Evolutionary conservation across 768 basidiomycete species (phyloP).

Genomic region (Rhodotorula paludigena): DNA sequence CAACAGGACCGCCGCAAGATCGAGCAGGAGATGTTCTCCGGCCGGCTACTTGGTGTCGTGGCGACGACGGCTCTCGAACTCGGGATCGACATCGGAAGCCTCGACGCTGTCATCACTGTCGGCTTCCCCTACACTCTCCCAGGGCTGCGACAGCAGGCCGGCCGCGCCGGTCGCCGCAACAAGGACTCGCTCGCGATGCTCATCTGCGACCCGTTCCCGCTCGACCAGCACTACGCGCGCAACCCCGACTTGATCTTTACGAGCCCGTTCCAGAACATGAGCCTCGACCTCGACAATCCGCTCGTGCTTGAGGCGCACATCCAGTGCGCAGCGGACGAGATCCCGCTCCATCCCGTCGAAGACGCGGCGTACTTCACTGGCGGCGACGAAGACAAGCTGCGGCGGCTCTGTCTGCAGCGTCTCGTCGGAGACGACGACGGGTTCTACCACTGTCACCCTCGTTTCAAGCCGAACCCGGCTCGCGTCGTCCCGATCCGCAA

Average conservation of each 20-base stretch:
- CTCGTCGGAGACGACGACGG: slow-evolving; percentile 69
- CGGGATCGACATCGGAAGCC: slow-evolving; percentile 50
- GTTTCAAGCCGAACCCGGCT: slow-evolving; percentile 71
- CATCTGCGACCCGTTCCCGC: slow-evolving; percentile 60
- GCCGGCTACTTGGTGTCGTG: slow-evolving; percentile 74
- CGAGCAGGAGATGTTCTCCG: slow-evolving; percentile 79
- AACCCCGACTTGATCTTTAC: slow-evolving; percentile 69
- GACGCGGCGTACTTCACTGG: slow-evolving; percentile 63
- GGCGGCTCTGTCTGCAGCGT: slow-evolving; percentile 59
- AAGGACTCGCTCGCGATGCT: slow-evolving; percentile 73
- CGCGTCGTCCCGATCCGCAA: slow-evolving; percentile 70
- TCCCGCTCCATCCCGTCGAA: slow-evolving; percentile 61
- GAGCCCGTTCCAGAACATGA: slow-evolving; percentile 56
- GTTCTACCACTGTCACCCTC: slow-evolving; percentile 80
- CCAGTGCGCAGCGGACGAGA: slow-evolving; percentile 81
- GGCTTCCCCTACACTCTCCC: slow-evolving; percentile 75
- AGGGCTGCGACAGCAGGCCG: slow-evolving; percentile 82
- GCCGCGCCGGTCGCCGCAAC: slow-evolving; percentile 74
- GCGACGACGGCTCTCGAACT: slow-evolving; percentile 87
- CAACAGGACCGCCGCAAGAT: slow-evolving; percentile 71
- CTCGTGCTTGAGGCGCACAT: slow-evolving; percentile 75
- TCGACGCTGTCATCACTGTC: slow-evolving; percentile 79
- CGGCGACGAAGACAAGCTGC: slow-evolving; percentile 54
- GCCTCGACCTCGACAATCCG: slow-evolving; percentile 67
- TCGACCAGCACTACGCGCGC: slow-evolving; percentile 69